phyloP scores from a whole-genome alignment of 2,329 filamentous ascomycete species.

The Simplicillium sp. region DNA sequence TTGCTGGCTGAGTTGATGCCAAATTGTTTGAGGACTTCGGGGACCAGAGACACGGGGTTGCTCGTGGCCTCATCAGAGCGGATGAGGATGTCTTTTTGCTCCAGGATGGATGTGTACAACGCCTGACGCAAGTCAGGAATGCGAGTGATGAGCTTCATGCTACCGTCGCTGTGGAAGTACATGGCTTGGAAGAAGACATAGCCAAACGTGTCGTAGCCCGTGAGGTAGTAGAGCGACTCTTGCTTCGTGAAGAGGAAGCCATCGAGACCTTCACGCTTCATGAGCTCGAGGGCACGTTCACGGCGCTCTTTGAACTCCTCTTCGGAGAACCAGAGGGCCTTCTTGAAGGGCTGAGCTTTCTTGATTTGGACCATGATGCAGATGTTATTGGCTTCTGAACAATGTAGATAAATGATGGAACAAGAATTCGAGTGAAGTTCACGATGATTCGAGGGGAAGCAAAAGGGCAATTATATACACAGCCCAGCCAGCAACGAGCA shows the following conservation, averaged over 20 bases:
- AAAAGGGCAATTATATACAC: too few relatives aligned
- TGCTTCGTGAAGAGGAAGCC: conserved; percentile 23
- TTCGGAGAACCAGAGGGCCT: conserved; percentile 6
- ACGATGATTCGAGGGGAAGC: too few relatives aligned
- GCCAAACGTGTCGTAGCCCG: conserved; percentile 23
- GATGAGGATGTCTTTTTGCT: conserved; percentile 8
- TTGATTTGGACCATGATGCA: neutral
- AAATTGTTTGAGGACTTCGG: conserved; percentile 16
- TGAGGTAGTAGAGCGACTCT: conserved; percentile 20
- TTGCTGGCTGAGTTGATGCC: conserved; percentile 17
- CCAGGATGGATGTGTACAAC: conserved; percentile 18
- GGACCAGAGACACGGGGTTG: conserved; percentile 20
- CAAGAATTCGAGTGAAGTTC: too few relatives aligned
- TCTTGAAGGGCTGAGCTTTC: conserved; percentile 6
- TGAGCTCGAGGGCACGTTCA: conserved; percentile 5
- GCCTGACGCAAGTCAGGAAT: conserved; percentile 20
- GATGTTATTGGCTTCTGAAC: too few relatives aligned
- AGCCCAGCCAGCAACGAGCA: too few relatives aligned
- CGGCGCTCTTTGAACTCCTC: conserved; percentile 5
- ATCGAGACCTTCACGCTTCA: conserved; percentile 19
- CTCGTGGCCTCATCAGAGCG: conserved; percentile 16
- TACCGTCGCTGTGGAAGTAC: conserved; percentile 23
- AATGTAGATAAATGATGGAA: too few relatives aligned
- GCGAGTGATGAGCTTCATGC: conserved; percentile 19
- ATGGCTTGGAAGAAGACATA: conserved; percentile 26